A percentile compares a stretch with the other conserved stretches of the same genome.
phyloP scores from a whole-genome alignment of 2,329 filamentous ascomycete genomes.

The Esteya vermicola region DNA sequence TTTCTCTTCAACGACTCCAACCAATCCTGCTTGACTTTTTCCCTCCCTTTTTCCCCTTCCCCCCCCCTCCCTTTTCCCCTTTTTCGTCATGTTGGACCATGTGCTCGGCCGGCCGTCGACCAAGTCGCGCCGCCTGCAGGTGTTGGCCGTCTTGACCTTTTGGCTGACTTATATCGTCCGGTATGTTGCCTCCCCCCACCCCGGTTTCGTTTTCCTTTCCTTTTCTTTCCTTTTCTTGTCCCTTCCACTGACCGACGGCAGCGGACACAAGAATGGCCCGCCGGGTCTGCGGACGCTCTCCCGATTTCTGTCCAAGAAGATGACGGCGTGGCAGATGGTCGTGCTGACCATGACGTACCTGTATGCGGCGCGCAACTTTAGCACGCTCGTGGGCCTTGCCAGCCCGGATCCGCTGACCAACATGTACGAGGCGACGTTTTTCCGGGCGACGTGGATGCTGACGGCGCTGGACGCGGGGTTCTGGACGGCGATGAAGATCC shows the following conservation, averaged over 20 bases:
- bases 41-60: neutral
- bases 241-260: slow-evolving; percentile 23
- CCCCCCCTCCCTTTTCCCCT: slow-evolving; percentile 1
- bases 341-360: slow-evolving; percentile 81
- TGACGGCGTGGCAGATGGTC: slow-evolving; percentile 84
- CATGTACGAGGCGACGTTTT: slow-evolving; percentile 84
- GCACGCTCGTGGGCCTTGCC: slow-evolving; percentile 78
- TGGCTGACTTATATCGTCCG: slow-evolving; percentile 76
- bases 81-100: slow-evolving; percentile 56
- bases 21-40: neutral
- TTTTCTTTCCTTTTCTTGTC: neutral
- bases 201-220: too few relatives aligned
- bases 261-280: slow-evolving; percentile 81
- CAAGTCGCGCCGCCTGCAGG: slow-evolving; percentile 83
- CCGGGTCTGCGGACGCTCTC: slow-evolving; percentile 60
- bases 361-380: slow-evolving; percentile 85
- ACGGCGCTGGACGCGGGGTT: slow-evolving; percentile 93
- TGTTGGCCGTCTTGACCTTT: slow-evolving; percentile 79
- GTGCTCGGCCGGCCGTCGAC: slow-evolving; percentile 81
- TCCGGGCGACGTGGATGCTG: slow-evolving; percentile 90
- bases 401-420: slow-evolving; percentile 88
- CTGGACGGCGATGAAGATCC: slow-evolving; percentile 95
- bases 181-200: too few relatives aligned
- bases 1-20: too few relatives aligned
- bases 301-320: slow-evolving; percentile 47